Conservation (phyloP, 768 basidiomycete genomes). For the Terana coerulea region DNA sequence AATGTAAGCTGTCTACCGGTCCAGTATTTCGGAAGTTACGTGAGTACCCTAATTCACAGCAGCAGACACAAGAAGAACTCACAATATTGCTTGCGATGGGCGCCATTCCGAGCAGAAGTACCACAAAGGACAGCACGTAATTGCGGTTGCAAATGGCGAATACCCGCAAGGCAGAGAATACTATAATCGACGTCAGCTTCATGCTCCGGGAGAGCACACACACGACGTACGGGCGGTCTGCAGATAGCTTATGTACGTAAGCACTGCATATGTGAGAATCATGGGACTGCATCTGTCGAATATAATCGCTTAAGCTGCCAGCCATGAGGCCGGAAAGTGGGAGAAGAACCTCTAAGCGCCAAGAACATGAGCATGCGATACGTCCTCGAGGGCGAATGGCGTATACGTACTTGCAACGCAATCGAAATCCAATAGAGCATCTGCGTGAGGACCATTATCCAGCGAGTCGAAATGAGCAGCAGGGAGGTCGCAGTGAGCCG, state of each 20-base stretch:
- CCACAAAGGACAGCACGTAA: neutral
- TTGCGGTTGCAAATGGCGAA: neutral
- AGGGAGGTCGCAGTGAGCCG: neutral
- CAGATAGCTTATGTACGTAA: too few species aligned
- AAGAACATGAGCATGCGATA: neutral
- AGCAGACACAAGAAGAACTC: neutral
- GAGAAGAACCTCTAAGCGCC: neutral
- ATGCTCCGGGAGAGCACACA: too few species aligned
- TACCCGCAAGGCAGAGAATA: neutral
- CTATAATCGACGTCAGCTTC: neutral
- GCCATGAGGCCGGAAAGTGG: neutral
- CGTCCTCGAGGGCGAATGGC: neutral
- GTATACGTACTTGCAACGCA: neutral
- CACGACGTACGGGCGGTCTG: too few species aligned
- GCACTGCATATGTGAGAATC: neutral
- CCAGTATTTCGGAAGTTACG: neutral
- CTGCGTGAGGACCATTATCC: neutral
- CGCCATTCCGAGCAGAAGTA: neutral
- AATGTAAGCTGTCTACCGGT: neutral
- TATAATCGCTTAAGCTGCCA: neutral
- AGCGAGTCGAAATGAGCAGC: neutral
- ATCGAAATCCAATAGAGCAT: neutral
- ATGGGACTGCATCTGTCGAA: neutral
- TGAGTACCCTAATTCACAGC: too few species aligned
- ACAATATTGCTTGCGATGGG: neutral